A percentile compares a stretch with the other conserved stretches of the same genome.
Conservation (phyloP, 2,329 filamentous ascomycete genomes). For the Colletotrichum horii region DNA sequence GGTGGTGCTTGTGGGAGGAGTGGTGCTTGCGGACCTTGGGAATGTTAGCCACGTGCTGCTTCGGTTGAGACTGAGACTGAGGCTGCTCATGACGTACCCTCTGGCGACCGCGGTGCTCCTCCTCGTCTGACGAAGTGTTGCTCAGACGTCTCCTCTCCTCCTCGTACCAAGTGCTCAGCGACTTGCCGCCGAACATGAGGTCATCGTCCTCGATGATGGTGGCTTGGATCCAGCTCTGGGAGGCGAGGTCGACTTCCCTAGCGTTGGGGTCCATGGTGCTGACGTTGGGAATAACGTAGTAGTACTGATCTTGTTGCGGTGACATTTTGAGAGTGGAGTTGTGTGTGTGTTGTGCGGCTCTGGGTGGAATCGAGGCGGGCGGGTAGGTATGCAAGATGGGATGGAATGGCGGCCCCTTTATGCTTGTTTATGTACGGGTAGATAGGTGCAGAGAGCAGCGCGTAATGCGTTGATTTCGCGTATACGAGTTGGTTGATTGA, state of each 20-base stretch:
- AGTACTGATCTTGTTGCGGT: constrained; percentile 20
- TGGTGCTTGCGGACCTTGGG: constrained; percentile 21
- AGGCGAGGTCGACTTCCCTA: constrained; percentile 36
- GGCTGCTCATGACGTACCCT: constrained; percentile 30
- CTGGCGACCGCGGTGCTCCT: constrained; percentile 44
- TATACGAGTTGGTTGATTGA: constrained; percentile 6
- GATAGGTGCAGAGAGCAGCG: background rate
- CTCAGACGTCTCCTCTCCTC: constrained; percentile 56
- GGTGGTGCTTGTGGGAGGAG: constrained; percentile 18
- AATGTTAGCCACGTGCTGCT: background rate
- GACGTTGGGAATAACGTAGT: constrained; percentile 37
- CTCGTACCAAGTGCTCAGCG: constrained; percentile 64
- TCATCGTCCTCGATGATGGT: constrained; percentile 67
- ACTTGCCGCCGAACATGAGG: constrained; percentile 65
- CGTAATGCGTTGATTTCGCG: constrained; percentile 1
- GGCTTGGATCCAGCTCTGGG: constrained; percentile 54
- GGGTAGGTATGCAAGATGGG: background rate
- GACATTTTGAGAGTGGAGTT: constrained; percentile 9
- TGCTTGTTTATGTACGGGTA: background rate
- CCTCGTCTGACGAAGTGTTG: constrained; percentile 41
- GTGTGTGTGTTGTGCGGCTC: background rate
- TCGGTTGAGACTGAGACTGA: background rate
- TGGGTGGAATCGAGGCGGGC: background rate
- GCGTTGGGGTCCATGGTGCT: constrained; percentile 36
- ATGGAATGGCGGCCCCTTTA: constrained; percentile 12